Evolutionary conservation across 1,139 yeast genomes (phyloP).

Genomic region (Magnusiomyces fungicola): DNA sequence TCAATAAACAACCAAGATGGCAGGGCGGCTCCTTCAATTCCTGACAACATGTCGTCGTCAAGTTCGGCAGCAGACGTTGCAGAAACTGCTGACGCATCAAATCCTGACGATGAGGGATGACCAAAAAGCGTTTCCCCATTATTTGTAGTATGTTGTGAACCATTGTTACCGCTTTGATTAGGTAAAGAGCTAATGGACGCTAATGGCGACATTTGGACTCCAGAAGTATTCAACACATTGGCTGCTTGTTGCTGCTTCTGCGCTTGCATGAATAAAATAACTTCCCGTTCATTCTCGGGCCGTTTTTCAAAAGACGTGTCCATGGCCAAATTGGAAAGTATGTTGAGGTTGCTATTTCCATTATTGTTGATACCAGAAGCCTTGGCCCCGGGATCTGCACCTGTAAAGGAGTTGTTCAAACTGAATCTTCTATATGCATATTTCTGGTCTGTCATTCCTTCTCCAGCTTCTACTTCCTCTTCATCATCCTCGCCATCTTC

Average conservation of each 20-base stretch:
- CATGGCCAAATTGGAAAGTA: slow-evolving; percentile 25
- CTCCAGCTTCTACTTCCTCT: background rate
- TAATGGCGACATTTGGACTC: background rate
- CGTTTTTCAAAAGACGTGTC: slow-evolving; percentile 16
- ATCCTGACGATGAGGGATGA: background rate
- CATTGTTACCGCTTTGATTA: too few relatives aligned
- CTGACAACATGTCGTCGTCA: background rate
- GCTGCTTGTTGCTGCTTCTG: too few relatives aligned
- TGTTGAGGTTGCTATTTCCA: slow-evolving; percentile 1
- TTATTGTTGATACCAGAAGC: too few relatives aligned
- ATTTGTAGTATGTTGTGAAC: background rate
- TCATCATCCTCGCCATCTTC: background rate
- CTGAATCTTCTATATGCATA: too few relatives aligned
- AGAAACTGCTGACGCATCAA: too few relatives aligned
- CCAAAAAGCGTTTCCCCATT: background rate
- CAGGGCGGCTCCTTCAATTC: too few relatives aligned
- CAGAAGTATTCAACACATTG: too few relatives aligned
- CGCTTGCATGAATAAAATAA: background rate
- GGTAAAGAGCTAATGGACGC: background rate
- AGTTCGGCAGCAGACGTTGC: background rate
- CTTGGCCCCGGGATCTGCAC: too few relatives aligned
- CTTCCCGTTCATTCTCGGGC: slow-evolving; percentile 1
- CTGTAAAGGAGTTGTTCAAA: too few relatives aligned
- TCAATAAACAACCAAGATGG: slow-evolving; percentile 26
- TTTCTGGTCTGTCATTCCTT: too few relatives aligned